A percentile compares a stretch with the other conserved stretches of the same genome.
Evolutionary conservation across 139 green algal species (phyloP).

Genomic region (Picochlorum sp.): DNA sequence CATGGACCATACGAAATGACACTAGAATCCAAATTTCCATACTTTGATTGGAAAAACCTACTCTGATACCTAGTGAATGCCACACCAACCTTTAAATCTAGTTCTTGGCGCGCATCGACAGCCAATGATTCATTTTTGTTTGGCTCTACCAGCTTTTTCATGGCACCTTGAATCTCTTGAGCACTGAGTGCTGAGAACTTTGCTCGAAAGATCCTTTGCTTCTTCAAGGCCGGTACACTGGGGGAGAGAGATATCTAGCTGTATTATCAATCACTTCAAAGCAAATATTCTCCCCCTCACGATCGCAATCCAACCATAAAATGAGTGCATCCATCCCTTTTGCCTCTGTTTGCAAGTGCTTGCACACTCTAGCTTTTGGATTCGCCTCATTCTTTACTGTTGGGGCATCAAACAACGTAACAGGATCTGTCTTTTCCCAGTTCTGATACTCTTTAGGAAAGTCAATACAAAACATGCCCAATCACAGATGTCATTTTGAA

Average conservation of each 20-base stretch:
- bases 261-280: slow-evolving; percentile 83
- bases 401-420: slow-evolving; percentile 69
- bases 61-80: slow-evolving; percentile 83
- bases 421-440: slow-evolving; percentile 76
- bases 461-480: slow-evolving; percentile 63
- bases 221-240: not conserved
- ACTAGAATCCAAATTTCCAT: slow-evolving; percentile 74
- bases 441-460: slow-evolving; percentile 71
- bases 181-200: slow-evolving; percentile 72
- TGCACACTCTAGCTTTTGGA: slow-evolving; percentile 67
- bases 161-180: slow-evolving; percentile 63
- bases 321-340: slow-evolving; percentile 54
- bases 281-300: slow-evolving; percentile 89
- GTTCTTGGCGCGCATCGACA: slow-evolving; percentile 76
- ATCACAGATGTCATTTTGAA: slow-evolving; percentile 76
- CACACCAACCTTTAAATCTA: slow-evolving; percentile 74
- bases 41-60: slow-evolving; percentile 75
- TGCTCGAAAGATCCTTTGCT: slow-evolving; percentile 55
- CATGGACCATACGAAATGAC: slow-evolving; percentile 83
- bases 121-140: slow-evolving; percentile 70
- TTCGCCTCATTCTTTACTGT: slow-evolving; percentile 76
- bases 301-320: slow-evolving; percentile 85
- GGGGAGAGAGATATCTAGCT: slow-evolving; percentile 37
- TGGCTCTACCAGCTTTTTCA: slow-evolving; percentile 65
- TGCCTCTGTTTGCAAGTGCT: slow-evolving; percentile 65